phyloP scores from a whole-genome alignment of 2,329 filamentous ascomycete species.

The Orbilia brochopaga region DNA sequence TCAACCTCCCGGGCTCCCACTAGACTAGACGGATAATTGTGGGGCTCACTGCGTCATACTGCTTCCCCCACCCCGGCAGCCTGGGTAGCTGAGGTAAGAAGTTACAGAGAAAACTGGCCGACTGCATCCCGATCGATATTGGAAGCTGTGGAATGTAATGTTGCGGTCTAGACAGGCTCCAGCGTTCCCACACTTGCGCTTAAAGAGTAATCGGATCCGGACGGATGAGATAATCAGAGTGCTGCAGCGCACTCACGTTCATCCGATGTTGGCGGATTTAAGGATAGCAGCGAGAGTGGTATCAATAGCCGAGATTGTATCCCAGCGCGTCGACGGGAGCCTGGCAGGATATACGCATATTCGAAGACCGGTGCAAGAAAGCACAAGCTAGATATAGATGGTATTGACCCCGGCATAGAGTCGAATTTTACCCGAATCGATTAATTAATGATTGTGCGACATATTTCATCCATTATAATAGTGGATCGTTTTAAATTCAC shows the following conservation, averaged over 20 bases:
- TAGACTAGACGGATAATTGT: slow-evolving; percentile 7
- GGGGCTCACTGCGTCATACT: slow-evolving; percentile 32
- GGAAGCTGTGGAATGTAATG: slow-evolving; percentile 17
- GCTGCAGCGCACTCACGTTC: slow-evolving; percentile 37
- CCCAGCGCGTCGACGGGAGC: too few species aligned
- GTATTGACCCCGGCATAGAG: too few species aligned
- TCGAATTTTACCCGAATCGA: too few species aligned
- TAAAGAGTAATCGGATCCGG: slow-evolving; percentile 32
- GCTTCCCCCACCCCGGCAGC: slow-evolving; percentile 8
- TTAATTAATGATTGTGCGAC: too few species aligned
- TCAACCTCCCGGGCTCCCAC: too few species aligned
- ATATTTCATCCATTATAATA: too few species aligned
- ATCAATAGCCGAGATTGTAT: background rate
- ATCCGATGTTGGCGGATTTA: slow-evolving; percentile 52
- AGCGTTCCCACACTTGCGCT: slow-evolving; percentile 7
- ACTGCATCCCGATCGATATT: background rate
- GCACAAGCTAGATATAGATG: too few species aligned
- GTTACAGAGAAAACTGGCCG: slow-evolving; percentile 1
- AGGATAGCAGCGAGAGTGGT: slow-evolving; percentile 31
- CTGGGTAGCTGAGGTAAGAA: slow-evolving; percentile 13
- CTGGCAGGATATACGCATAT: too few species aligned
- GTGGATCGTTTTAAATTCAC: too few species aligned
- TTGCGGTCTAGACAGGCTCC: slow-evolving; percentile 15
- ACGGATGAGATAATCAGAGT: slow-evolving; percentile 26
- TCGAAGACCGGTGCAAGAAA: too few species aligned